These are phyloP conservation scores for Protomyces inundatus DNA, from an alignment of 1,139 yeast genomes.

Conservation along the genomic window DNA sequence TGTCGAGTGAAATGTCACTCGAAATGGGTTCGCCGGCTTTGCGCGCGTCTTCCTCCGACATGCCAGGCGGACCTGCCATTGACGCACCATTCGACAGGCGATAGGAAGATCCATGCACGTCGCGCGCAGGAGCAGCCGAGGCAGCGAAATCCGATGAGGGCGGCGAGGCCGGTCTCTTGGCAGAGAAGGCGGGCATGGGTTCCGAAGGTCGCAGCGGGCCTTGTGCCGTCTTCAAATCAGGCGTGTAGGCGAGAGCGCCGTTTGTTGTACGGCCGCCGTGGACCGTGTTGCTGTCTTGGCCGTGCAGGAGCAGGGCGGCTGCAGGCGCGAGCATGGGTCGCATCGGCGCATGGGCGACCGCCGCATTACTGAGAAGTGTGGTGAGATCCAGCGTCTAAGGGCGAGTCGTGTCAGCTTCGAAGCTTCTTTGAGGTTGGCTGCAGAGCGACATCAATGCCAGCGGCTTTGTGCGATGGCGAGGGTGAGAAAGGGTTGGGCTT, in stretches of 20 bases:
- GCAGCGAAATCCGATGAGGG: neutral
- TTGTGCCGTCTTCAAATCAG: neutral
- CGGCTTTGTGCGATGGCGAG: no score
- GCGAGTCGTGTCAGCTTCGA: neutral
- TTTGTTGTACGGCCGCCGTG: no score
- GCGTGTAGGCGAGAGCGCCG: no score
- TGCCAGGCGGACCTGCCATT: neutral
- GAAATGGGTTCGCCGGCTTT: neutral
- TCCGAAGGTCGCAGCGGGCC: neutral
- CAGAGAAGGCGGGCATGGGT: neutral
- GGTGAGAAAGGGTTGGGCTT: no score
- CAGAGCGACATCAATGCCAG: no score
- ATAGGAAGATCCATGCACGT: neutral
- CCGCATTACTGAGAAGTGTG: slow-evolving; percentile 17
- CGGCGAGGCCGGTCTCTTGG: neutral
- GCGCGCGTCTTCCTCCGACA: neutral
- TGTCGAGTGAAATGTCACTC: slow-evolving; percentile 25
- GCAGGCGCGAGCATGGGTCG: neutral
- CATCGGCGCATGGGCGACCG: neutral
- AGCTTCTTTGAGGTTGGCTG: neutral
- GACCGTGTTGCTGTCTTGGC: neutral
- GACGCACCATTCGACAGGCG: no score
- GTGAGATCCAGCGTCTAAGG: slow-evolving; percentile 24
- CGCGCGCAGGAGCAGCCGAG: neutral
- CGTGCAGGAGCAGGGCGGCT: neutral